These are phyloP conservation scores for Naganishia randhawae DNA, from an alignment of 768 basidiomycete genomes.

Conservation along the genomic window DNA sequence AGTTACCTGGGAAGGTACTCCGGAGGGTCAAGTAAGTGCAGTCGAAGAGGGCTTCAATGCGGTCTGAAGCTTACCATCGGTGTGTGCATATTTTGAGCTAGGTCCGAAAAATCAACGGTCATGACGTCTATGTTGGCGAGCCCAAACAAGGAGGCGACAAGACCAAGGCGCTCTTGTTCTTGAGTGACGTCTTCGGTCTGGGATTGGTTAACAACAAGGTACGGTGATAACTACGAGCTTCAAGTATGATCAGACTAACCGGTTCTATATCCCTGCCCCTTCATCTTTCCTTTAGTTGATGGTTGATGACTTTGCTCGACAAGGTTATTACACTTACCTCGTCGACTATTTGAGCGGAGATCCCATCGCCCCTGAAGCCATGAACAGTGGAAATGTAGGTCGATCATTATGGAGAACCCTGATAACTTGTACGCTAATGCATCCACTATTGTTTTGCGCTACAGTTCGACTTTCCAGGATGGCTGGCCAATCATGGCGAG, in stretches of 20 bases:
- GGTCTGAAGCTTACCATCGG: background rate
- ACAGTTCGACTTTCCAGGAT: slow-evolving; percentile 53
- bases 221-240: slow-evolving; percentile 26
- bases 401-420: background rate
- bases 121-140: slow-evolving; percentile 57
- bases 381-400: slow-evolving; percentile 28
- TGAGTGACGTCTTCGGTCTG: slow-evolving; percentile 57
- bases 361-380: slow-evolving; percentile 40
- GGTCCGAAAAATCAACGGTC: slow-evolving; percentile 55
- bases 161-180: slow-evolving; percentile 59
- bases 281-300: slow-evolving; percentile 26
- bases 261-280: slow-evolving; percentile 52
- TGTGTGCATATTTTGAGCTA: slow-evolving; percentile 20
- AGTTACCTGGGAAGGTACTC: slow-evolving; percentile 22
- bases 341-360: slow-evolving; percentile 53
- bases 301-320: slow-evolving; percentile 39
- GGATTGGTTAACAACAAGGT: slow-evolving; percentile 56
- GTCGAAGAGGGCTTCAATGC: background rate
- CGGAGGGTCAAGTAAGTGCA: slow-evolving; percentile 6
- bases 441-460: slow-evolving; percentile 10
- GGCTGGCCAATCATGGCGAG: slow-evolving; percentile 55
- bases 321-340: slow-evolving; percentile 34
- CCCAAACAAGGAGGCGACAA: slow-evolving; percentile 56
- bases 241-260: background rate
- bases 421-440: background rate